These are phyloP conservation scores for Dalechampia spathulata DNA, from an alignment of 441 rosid species.

Conservation along the genomic window DNA sequence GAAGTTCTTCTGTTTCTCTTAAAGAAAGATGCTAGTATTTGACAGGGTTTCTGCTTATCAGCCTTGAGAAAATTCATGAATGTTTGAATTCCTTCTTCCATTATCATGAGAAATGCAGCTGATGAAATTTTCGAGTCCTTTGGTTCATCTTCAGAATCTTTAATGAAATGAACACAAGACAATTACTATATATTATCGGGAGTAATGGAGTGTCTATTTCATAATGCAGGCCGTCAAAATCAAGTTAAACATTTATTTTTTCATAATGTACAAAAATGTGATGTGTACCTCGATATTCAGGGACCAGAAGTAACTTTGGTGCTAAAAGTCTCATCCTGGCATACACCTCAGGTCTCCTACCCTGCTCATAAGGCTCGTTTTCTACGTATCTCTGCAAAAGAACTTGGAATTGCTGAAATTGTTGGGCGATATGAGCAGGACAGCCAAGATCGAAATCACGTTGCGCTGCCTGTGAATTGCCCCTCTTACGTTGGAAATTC, in stretches of 20 bases:
- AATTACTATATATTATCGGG: not conserved
- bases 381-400: constrained; percentile 79
- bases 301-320: constrained; percentile 84
- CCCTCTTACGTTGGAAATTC: constrained; percentile 58
- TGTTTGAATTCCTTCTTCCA: constrained; percentile 87
- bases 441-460: constrained; percentile 55
- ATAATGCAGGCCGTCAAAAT: too few relatives aligned
- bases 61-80: constrained; percentile 93
- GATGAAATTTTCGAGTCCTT: constrained; percentile 71
- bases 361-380: constrained; percentile 94
- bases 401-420: constrained; percentile 88
- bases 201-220: too few relatives aligned
- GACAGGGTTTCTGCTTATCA: constrained; percentile 71
- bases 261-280: too few relatives aligned
- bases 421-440: constrained; percentile 69
- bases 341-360: constrained; percentile 81
- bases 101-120: constrained; percentile 71
- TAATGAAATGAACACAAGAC: constrained; percentile 2
- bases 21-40: constrained; percentile 58
- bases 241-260: too few relatives aligned
- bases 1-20: constrained; percentile 49
- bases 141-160: constrained; percentile 59
- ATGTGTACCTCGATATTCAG: constrained; percentile 73
- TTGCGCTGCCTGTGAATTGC: constrained; percentile 17
- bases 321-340: constrained; percentile 90